Conservation (phyloP, 768 basidiomycete genomes). For the Lentinula lateritia region DNA sequence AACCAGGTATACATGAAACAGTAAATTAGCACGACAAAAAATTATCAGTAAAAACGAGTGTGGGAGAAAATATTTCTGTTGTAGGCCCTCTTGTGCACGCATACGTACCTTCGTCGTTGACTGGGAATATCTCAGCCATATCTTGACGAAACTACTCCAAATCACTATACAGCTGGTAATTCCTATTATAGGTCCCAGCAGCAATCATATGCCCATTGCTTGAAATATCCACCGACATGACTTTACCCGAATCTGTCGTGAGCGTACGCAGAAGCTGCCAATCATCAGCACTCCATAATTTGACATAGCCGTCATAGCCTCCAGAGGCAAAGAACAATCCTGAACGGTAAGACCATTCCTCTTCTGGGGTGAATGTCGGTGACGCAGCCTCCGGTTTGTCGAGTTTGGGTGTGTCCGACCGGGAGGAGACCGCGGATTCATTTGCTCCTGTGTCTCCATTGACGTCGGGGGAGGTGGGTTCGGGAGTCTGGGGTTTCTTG, state of each 20-base stretch:
- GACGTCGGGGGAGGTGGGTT: conserved; percentile 20
- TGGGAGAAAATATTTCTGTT: neutral
- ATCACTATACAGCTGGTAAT: conserved; percentile 76
- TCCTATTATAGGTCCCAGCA: conserved; percentile 89
- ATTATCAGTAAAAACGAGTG: neutral
- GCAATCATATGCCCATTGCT: conserved; percentile 80
- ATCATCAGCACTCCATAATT: conserved; percentile 96
- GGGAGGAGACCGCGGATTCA: conserved; percentile 21
- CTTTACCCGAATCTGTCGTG: conserved; percentile 94
- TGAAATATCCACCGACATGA: conserved; percentile 95
- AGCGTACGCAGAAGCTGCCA: conserved; percentile 90
- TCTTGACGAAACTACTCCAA: conserved; percentile 14
- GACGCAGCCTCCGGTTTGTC: conserved; percentile 10
- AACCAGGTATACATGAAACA: neutral
- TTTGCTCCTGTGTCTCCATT: conserved; percentile 44
- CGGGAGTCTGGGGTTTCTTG: conserved; percentile 27
- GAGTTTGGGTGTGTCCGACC: neutral
- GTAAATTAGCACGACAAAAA: neutral
- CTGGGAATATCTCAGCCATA: too few species aligned
- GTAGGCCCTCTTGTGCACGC: conserved; percentile 22
- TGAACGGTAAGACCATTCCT: conserved; percentile 77
- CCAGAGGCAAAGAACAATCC: conserved; percentile 91
- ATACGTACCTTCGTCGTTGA: too few species aligned
- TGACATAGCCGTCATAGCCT: conserved; percentile 93
- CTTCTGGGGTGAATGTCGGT: conserved; percentile 30